Evolutionary conservation across 2,329 filamentous ascomycete species (phyloP).

Genomic region (Hansfordia pulvinata): DNA sequence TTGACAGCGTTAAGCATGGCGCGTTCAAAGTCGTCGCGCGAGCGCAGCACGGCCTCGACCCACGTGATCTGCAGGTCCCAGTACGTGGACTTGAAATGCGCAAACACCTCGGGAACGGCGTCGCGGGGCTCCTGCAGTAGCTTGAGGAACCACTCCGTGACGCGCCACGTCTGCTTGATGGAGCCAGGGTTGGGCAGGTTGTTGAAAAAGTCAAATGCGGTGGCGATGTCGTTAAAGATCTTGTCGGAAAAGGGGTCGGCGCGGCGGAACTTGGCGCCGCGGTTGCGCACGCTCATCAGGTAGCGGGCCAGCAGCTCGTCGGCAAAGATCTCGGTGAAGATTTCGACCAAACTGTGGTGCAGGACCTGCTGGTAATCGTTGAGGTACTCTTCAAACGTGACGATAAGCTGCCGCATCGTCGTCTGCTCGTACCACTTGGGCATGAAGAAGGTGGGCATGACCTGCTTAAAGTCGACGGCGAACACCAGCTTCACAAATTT

Average conservation of each 20-base stretch:
- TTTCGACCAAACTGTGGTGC: constrained; percentile 77
- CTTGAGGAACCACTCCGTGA: constrained; percentile 70
- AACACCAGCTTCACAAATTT: constrained; percentile 83
- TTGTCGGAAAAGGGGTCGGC: constrained; percentile 83
- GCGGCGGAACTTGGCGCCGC: constrained; percentile 76
- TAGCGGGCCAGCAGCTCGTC: constrained; percentile 85
- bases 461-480: constrained; percentile 71
- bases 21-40: constrained; percentile 87
- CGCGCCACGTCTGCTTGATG: constrained; percentile 87
- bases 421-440: constrained; percentile 75
- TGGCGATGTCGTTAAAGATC: constrained; percentile 83
- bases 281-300: constrained; percentile 74
- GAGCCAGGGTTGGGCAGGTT: constrained; percentile 54
- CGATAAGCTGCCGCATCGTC: constrained; percentile 85
- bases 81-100: constrained; percentile 70
- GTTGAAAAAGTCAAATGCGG: constrained; percentile 81
- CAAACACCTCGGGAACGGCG: constrained; percentile 64
- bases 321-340: constrained; percentile 85
- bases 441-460: constrained; percentile 85
- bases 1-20: constrained; percentile 82
- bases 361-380: constrained; percentile 73
- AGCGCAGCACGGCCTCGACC: constrained; percentile 83
- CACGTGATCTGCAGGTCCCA: constrained; percentile 92
- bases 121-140: constrained; percentile 68
- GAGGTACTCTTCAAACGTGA: constrained; percentile 92